phyloP scores from a whole-genome alignment of 2,329 filamentous ascomycete species.

The Colletotrichum tamarilloi region DNA sequence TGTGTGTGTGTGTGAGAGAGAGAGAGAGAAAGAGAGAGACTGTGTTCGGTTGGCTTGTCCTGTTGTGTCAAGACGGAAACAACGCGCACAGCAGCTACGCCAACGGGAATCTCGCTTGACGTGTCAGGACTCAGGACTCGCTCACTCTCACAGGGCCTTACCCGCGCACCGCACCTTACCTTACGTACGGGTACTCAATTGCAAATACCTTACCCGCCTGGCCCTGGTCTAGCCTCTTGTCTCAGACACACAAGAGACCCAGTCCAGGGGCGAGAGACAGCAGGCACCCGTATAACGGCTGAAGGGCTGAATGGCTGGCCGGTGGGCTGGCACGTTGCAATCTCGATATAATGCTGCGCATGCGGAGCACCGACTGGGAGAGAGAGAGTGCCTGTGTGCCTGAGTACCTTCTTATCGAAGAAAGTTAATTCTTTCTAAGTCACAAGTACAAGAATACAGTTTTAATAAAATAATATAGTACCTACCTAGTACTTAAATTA shows the following conservation, averaged over 20 bases:
- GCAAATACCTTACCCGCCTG: constrained; percentile 28
- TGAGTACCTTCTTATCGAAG: too few relatives aligned
- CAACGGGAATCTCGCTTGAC: constrained; percentile 1
- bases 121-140: not conserved
- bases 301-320: constrained; percentile 19
- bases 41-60: not conserved
- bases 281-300: constrained; percentile 30
- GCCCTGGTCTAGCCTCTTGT: constrained; percentile 21
- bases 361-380: constrained; percentile 5
- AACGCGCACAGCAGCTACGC: not conserved
- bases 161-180: not conserved
- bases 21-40: too few relatives aligned
- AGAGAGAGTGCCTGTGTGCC: too few relatives aligned
- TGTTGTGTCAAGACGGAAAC: not conserved
- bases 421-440: too few relatives aligned
- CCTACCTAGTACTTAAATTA: too few relatives aligned
- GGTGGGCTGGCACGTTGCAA: constrained; percentile 25
- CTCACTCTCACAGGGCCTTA: not conserved
- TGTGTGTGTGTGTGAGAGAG: not conserved
- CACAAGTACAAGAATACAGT: too few relatives aligned
- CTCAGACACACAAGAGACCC: constrained; percentile 15
- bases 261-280: constrained; percentile 18
- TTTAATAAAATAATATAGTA: too few relatives aligned
- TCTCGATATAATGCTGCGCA: constrained; percentile 21
- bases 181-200: constrained; percentile 10